Evolutionary conservation across 2,329 filamentous ascomycete genomes (phyloP), one percentile per base, ranked within the genome.

Genomic region (Fusarium foetens): DNA sequence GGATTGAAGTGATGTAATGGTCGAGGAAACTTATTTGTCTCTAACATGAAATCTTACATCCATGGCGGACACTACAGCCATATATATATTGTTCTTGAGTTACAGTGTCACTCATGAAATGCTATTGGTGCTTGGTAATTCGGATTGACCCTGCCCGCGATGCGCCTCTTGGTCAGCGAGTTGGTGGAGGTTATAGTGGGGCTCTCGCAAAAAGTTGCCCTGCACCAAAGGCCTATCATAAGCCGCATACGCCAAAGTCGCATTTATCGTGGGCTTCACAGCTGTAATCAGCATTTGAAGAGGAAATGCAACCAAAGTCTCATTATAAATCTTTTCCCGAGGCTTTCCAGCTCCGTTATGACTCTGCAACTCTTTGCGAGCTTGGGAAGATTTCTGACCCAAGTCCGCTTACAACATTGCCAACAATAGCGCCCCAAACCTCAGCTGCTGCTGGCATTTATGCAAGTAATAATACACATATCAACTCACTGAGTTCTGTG

Each of bases 171-270:
- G 25, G 36, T 35, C 23, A 21, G 33, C 19, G 8, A 16, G 8
- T 36, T 13, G 9, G 36, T 39, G n/a, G 39, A 27, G 5, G 14
- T 1, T 8, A 11, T 23, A 17, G 46, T 68, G 63, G 63, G 14
- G 36, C 31, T 2, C 48, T 68, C 65, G 65, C 65, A 68, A 36
- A 68, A 68, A 68, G 41, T 62, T 68, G 63, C 65, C 41, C 33
- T 51, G 5, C 21, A n/a, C 8, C 2, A 5, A 7, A 13, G 2
- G 1, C 10, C 31, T 39, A 17, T 5, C 9, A 5, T 5, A 5
- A n/a, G 38, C 5, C 23, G 7, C 38, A 23, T 25, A 8, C 7
- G 4, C 13, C 8, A n/a, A 36, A 8, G 23, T 21, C 8, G 17
- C 23, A 21, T 6, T 27, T 21, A 16, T 14, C 29, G 3, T 17